Evolutionary conservation across 2,329 filamentous ascomycete genomes (phyloP), one percentile per base, ranked within the genome.

Genomic region (Aaosphaeria pasadenensis): DNA sequence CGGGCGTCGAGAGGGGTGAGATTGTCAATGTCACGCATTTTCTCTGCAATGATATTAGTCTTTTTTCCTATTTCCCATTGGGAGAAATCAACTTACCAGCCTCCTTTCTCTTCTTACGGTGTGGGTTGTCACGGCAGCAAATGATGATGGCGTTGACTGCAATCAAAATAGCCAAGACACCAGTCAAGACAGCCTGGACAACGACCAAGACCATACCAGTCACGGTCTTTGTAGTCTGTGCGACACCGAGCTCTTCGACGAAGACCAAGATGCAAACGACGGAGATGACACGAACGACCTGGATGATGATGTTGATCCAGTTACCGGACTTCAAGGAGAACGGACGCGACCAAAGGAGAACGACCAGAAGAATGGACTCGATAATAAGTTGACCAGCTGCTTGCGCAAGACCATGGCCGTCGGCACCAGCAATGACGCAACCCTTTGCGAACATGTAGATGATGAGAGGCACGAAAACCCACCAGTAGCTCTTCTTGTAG

Each of bases 401-500:
- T 74, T 99, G 94, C 5, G 81, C 74, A 70, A 95, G 81, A 43
- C 91, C 94, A 64, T 95, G 84, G 9, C 91, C 91, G 63, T 96
- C 87, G 39, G 83, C 89, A 30, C 84, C 88, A 11, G 92, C 92
- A 56, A 97, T 85, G 49, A 92, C 84, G 52, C 85, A 87, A 46
- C 92, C 91, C 74, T 94, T 94, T 66, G 84, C 86, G 64, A 96
- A 91, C 77, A 91, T 88, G 77, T 97, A 97, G 54, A 91, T 52
- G 63, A 97, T 96, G 52, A 82, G 78, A 0, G 94, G 94, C 11
- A 97, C 80, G 66, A 99, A 97, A 28, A 96, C 74, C 92, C 92
- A 97, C 94, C 94, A 99, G 76, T 92, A 96, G 59, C 86, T 84
- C 71, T 88, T 90, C 75, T 90, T 91, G 79, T 96, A 97, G 59